phyloP scores from a whole-genome alignment of 129 eudicot genomes.

The Logfia minima region DNA sequence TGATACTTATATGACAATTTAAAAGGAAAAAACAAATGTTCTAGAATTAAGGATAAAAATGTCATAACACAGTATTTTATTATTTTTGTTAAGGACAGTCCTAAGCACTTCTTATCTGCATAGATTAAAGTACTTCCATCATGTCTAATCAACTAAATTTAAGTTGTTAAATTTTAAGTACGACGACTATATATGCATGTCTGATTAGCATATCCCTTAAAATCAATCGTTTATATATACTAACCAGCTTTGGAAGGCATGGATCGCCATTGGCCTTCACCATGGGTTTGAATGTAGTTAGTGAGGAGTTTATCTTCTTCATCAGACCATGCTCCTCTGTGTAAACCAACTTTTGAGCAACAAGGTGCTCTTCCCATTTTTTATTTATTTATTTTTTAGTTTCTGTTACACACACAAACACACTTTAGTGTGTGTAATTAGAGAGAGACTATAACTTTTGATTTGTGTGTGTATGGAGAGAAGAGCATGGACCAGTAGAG shows the following conservation, averaged over 20 bases:
- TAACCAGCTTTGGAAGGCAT: constrained; percentile 52
- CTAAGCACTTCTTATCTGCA: too few relatives aligned
- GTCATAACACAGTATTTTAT: too few relatives aligned
- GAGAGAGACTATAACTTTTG: constrained; percentile 8
- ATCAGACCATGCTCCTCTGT: constrained; percentile 47
- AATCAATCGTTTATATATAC: background rate
- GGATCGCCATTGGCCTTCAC: constrained; percentile 47
- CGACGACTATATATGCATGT: too few relatives aligned
- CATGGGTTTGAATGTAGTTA: constrained; percentile 38
- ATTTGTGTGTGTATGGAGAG: background rate
- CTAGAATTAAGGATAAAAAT: too few relatives aligned
- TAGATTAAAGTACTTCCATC: too few relatives aligned
- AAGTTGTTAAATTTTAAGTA: background rate
- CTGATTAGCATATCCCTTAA: background rate
- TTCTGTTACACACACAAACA: background rate
- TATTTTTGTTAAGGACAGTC: too few relatives aligned
- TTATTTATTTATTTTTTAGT: too few relatives aligned
- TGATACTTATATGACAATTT: too few relatives aligned
- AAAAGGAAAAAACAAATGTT: too few relatives aligned
- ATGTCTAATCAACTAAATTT: too few relatives aligned
- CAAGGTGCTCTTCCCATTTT: constrained; percentile 46
- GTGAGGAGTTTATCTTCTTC: constrained; percentile 44
- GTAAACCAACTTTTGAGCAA: constrained; percentile 43
- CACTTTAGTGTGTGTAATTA: background rate
- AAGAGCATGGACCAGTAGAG: background rate